phyloP scores from a whole-genome alignment of 208 protist species.

The Trypanosoma theileri region DNA sequence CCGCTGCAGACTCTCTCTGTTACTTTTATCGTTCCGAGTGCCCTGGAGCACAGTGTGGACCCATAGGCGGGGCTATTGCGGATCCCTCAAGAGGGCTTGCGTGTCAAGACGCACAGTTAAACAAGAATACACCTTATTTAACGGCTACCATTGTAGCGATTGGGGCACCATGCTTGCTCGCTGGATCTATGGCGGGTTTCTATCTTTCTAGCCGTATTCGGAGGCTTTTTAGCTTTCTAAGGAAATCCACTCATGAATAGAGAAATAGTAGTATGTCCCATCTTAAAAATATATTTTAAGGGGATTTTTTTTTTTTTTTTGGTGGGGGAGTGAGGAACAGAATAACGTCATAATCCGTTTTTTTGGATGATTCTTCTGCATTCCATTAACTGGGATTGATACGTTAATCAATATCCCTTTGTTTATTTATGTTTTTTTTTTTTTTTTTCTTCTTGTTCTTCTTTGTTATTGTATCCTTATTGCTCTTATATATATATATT shows the following conservation, averaged over 20 bases:
- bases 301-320: constrained; percentile 1
- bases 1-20: constrained; percentile 7
- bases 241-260: background rate
- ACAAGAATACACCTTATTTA: constrained; percentile 12
- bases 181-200: constrained; percentile 15
- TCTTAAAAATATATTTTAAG: constrained; percentile 1
- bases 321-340: background rate
- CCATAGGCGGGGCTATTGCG: constrained; percentile 3
- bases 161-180: constrained; percentile 13
- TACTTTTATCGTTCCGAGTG: constrained; percentile 20
- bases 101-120: constrained; percentile 9
- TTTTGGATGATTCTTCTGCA: background rate
- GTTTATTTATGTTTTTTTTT: too few relatives aligned
- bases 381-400: too few relatives aligned
- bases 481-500: too few relatives aligned
- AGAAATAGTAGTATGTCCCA: background rate
- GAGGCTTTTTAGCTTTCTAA: background rate
- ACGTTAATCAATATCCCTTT: too few relatives aligned
- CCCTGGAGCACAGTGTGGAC: constrained; percentile 14
- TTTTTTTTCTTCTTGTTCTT: too few relatives aligned
- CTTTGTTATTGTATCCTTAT: too few relatives aligned
- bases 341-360: constrained; percentile 4
- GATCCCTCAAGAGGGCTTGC: constrained; percentile 14
- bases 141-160: constrained; percentile 11
- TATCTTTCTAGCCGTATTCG: constrained; percentile 11